Base-by-base conservation (phyloP, 495 filamentous ascomycete genomes). In the Podospora australis region DNA sequence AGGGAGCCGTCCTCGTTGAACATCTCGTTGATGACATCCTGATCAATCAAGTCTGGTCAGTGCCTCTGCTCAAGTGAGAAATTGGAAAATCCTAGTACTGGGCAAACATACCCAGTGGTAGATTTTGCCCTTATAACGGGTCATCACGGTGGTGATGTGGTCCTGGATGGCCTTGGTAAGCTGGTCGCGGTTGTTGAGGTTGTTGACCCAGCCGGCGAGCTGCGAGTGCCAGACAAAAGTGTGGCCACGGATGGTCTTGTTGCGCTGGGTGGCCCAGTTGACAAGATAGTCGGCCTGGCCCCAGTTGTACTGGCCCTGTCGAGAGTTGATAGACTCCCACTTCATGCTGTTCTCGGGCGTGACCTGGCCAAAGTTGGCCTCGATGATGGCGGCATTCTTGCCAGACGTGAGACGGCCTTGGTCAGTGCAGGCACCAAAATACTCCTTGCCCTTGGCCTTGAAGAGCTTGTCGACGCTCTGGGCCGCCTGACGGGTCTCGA, bases 311-410 rank as follows among this genome's bases (percentile, higher is more conserved):
- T 32, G 53, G 32, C 71, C 72, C 53, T 67, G 62, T 17, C 62
- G 63, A 16, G 65, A 50, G 55, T 82, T 67, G 43, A 72, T 71
- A 32, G 68, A 46, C 54, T 79, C 71, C 77, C 75, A 83, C 64
- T 82, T 82, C 77, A 83, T 80, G 64, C 70, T 77, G 70, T 84
- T 84, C 73, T 84, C 82, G 14, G 79, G 79, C 4, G 80, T 83
- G 23, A 84, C 69, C 52, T 74, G 70, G 25, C 81, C 80, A 50
- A 86, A 84, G 58, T 83, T 70, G 30, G 74, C 65, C 51, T 74
- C 68, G 54, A 83, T 70, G 59, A 82, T 70, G 41, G 67, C 74
- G 11, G 74, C 73, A 45, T 77, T 76, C 50, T 70, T 66, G 52
- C 67, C 78, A 9, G 61, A 53, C 46, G 56, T 63, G 1, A 84